phyloP scores from a whole-genome alignment of 2,329 filamentous ascomycete species.

The Teratosphaeria zuluensis region DNA sequence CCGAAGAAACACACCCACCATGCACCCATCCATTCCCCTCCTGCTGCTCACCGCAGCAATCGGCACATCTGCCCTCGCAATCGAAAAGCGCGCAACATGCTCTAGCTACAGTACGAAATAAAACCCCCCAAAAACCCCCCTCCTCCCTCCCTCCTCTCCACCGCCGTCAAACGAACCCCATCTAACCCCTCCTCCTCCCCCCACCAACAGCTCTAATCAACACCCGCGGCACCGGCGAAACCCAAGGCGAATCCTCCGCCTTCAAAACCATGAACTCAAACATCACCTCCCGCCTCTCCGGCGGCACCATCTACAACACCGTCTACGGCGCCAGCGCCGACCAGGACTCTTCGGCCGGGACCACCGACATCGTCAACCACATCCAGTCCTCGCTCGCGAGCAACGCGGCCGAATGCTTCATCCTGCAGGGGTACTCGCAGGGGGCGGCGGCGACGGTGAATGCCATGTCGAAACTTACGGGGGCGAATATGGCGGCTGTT shows the following conservation, averaged over 20 bases:
- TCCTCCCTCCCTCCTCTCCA: not conserved
- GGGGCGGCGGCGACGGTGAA: constrained; percentile 28
- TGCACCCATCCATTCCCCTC: not conserved
- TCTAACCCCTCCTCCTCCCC: not conserved
- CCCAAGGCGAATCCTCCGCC: constrained; percentile 16
- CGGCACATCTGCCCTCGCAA: not conserved
- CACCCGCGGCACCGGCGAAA: constrained; percentile 18
- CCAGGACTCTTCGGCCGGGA: constrained; percentile 22
- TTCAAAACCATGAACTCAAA: constrained; percentile 28
- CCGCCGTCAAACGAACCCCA: not conserved
- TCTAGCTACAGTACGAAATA: not conserved
- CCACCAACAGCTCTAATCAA: constrained; percentile 13
- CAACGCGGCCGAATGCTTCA: constrained; percentile 25
- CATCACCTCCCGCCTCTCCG: constrained; percentile 18
- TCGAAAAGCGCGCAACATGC: constrained; percentile 4
- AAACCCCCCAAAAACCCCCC: too few species aligned
- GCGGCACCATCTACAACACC: constrained; percentile 27
- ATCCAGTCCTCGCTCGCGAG: constrained; percentile 17
- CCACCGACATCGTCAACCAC: constrained; percentile 26
- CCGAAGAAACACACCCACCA: not conserved
- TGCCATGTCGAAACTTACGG: constrained; percentile 25
- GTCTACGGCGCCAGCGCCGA: constrained; percentile 23
- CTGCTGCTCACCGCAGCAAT: not conserved
- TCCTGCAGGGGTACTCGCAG: constrained; percentile 30
- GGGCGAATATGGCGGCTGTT: constrained; percentile 25